These are phyloP conservation scores for Ceratobasidium sp. DNA, from an alignment of 1,284 basidiomycete genomes.

Conservation along the genomic window DNA sequence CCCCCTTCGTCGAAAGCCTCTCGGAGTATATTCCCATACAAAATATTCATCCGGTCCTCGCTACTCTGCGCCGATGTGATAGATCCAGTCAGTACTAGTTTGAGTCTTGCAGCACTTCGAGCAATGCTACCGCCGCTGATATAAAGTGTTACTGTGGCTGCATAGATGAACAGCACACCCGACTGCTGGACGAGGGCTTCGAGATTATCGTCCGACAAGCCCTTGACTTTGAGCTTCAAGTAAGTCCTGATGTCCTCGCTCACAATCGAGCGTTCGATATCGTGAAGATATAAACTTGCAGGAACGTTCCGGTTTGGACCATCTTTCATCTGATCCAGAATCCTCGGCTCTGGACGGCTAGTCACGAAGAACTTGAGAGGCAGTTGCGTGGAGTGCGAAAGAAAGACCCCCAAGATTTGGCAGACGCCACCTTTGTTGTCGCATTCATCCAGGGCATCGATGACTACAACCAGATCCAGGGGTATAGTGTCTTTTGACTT, in stretches of 20 bases:
- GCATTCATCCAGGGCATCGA: slow-evolving; percentile 16
- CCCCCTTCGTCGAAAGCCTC: not conserved
- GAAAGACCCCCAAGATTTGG: not conserved
- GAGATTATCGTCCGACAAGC: not conserved
- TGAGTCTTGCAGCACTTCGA: not conserved
- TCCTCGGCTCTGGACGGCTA: not conserved
- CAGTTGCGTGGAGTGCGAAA: not conserved
- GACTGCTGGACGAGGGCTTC: not conserved
- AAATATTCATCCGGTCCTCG: not conserved
- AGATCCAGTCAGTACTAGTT: not conserved
- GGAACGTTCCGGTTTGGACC: too few relatives aligned
- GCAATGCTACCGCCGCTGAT: not conserved
- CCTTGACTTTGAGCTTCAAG: not conserved
- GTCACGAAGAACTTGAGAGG: slow-evolving; percentile 1
- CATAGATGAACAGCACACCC: slow-evolving; percentile 10
- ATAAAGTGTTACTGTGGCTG: slow-evolving; percentile 3
- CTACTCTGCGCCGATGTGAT: not conserved
- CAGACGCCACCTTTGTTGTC: not conserved
- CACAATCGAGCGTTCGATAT: not conserved
- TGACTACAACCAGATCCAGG: not conserved
- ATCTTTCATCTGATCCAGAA: not conserved
- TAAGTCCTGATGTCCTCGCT: not conserved
- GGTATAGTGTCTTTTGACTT: not conserved
- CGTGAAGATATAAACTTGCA: not conserved
- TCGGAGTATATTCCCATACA: not conserved